Evolutionary conservation across 805 yeast species (phyloP), one percentile per base, ranked within the genome.

Genomic region (Nakazawaea peltata): DNA sequence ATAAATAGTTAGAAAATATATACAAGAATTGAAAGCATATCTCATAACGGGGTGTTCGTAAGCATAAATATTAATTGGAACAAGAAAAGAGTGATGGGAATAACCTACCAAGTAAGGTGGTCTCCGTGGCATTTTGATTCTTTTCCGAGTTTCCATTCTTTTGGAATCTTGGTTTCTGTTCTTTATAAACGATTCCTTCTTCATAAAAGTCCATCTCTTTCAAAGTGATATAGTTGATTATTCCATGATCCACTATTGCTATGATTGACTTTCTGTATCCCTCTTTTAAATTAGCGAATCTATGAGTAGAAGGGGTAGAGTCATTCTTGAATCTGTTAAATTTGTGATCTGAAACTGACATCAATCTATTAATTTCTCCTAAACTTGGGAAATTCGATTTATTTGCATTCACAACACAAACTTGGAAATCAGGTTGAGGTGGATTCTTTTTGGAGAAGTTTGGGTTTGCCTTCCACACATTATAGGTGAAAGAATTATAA

Each of bases 401-500:
- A 9, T 59, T 60, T 3, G 71, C 65, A 39, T 75, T 70, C 12
- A 74, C 65, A 0, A 85, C 73, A 2, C 72, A 65, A 1, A 90
- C 56, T 45, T 79, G 85, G 51, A 72, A 88, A 52, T 88, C 88
- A 1, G 96, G 94, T 2, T 49, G 30, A 0, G 80, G 76, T 1
- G 94, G 94, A 16, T 50, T 47, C 23, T 74, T 76, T 46, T 86
- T 86, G 40, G 77, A 77, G 59, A 82, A 88, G 3, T 62, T 56
- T 0, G 82, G 67, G 2, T 67, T 61, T 2, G 97, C 97, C 51
- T 83, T 86, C 95, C 96, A 88, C 3, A 84, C 82, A 47, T 81
- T 67, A 46, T 65, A 87, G 0, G 71, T 61, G 3, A 81, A 57
- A 18, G 31, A 28, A 12, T 13, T 19, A 15, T 28, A 27, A 4